Base-by-base conservation (phyloP, 2,329 filamentous ascomycete species). In the Dothistroma septosporum region DNA sequence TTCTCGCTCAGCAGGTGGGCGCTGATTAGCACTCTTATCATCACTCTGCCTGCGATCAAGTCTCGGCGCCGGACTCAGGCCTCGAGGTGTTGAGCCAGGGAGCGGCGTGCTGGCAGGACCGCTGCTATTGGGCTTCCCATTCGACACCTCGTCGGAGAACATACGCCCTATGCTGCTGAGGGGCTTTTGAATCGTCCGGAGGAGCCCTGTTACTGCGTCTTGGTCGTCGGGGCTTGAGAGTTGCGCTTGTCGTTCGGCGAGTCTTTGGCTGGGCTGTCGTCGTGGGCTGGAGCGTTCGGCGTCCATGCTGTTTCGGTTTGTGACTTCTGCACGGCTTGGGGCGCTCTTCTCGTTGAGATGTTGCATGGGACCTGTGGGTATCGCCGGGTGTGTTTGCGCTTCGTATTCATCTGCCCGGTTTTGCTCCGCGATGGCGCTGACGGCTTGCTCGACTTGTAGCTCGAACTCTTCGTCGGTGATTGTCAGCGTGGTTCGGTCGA, bases 391-490 rank as follows among this genome's bases (percentile, higher is more conserved):
- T 9, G 65, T 54, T 47, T 72, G 69, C 32, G 68, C 56, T 55
- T 76, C 69, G n/a, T 78, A 76, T 64, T 85, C 80, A 37, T 82
- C 79, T 62, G 81, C 78, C 60, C 86, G 84, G 70, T 97, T 92
- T 70, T 90, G 91, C 76, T 97, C 93, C 1, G 94, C 93, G 66
- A 99, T 99, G 47, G 90, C 91, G 6, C 91, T 96, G 2, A 99
- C 95, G 8, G 94, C 92, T 4, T 89, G 89, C 77, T 99, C 94
- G n/a, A 99, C 95, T 67, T 96, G 92, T 72, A 85, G 85, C 74
- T 99, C 94, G 70, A 99, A 99, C 41, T 97, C 94, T 59, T 94
- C 91, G 70, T 99, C 92, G 1, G 88, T 88, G 55, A 99, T 94
- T 0, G 94, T 97, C 8, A 99, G 79, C 28, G 89, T 93, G 1